Evolutionary conservation across 2,329 filamentous ascomycete genomes (phyloP).

Genomic region (Aspergillus transmontanensis): DNA sequence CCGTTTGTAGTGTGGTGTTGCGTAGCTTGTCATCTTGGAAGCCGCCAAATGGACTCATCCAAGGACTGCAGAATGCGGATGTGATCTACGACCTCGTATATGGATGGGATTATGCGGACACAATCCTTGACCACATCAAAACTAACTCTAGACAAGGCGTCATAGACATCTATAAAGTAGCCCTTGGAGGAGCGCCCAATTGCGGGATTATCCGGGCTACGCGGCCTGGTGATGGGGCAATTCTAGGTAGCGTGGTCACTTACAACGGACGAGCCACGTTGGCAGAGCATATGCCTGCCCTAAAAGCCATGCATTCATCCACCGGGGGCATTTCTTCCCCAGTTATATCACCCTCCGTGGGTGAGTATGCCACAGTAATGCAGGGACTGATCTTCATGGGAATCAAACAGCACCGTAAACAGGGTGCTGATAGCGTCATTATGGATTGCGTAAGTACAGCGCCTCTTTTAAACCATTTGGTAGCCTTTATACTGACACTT

Average conservation of each 20-base stretch:
- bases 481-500: constrained; percentile 25
- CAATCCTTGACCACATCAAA: constrained; percentile 73
- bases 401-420: constrained; percentile 77
- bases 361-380: constrained; percentile 70
- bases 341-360: constrained; percentile 69
- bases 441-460: constrained; percentile 72
- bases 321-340: constrained; percentile 80
- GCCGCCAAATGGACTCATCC: constrained; percentile 74
- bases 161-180: constrained; percentile 76
- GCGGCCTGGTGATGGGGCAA: constrained; percentile 63
- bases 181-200: constrained; percentile 68
- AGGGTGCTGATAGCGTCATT: constrained; percentile 72
- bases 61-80: constrained; percentile 70
- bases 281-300: constrained; percentile 68
- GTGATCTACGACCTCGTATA: constrained; percentile 83
- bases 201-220: constrained; percentile 86
- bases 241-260: constrained; percentile 79
- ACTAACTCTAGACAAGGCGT: constrained; percentile 75
- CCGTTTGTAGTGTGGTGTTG: constrained; percentile 73
- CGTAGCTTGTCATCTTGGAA: constrained; percentile 72
- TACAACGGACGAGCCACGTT: constrained; percentile 71
- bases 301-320: constrained; percentile 59
- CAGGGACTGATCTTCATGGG: constrained; percentile 81
- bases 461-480: constrained; percentile 4
- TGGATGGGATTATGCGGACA: constrained; percentile 73